phyloP scores from a whole-genome alignment of 306 rosid genomes.

The Canavalia ensiformis region DNA sequence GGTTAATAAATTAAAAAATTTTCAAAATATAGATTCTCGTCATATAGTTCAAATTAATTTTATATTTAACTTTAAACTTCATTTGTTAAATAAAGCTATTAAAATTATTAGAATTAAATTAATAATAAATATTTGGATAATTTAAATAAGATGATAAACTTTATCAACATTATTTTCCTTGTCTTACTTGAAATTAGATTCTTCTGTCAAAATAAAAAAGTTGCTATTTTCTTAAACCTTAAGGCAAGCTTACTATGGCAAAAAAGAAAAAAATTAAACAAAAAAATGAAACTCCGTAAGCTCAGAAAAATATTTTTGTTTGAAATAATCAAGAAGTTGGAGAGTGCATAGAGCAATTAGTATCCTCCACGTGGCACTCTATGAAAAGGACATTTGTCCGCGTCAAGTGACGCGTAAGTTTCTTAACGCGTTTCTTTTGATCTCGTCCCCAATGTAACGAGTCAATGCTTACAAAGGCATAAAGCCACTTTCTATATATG shows the following conservation, averaged over 20 bases:
- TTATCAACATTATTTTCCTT: no score
- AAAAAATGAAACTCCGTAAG: background rate
- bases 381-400: background rate
- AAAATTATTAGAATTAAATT: no score
- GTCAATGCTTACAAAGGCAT: background rate
- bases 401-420: slow-evolving; percentile 41
- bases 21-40: no score
- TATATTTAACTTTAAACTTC: no score
- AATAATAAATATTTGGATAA: no score
- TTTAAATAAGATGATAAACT: no score
- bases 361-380: slow-evolving; percentile 31
- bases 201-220: no score
- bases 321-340: background rate
- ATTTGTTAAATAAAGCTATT: no score
- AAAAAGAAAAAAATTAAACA: background rate
- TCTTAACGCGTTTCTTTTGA: slow-evolving; percentile 36
- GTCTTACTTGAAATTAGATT: no score
- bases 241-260: background rate
- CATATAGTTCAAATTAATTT: no score
- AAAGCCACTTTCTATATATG: background rate
- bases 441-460: background rate
- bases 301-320: background rate
- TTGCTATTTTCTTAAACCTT: background rate
- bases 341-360: background rate
- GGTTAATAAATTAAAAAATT: no score